phyloP scores from a whole-genome alignment of 768 basidiomycete species.

The Rhizopogon roseolus region DNA sequence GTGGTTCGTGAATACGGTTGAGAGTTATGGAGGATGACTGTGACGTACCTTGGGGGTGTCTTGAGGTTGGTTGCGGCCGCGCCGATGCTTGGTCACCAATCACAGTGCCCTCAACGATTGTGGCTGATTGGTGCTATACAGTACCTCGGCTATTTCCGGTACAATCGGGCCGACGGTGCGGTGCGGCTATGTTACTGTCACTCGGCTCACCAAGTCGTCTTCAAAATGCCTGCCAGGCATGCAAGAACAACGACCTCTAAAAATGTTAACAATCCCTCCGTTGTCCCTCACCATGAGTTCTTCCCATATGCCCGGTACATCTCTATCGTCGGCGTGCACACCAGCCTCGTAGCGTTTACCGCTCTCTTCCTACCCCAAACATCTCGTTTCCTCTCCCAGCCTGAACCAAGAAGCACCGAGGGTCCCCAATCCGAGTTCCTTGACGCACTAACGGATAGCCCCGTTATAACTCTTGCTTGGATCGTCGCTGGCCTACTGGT shows the following conservation, averaged over 20 bases:
- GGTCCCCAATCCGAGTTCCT: conserved; percentile 71
- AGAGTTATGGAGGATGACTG: background rate
- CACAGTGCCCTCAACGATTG: conserved; percentile 9
- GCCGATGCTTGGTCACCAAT: conserved; percentile 16
- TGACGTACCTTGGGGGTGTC: conserved; percentile 12
- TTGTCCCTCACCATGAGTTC: background rate
- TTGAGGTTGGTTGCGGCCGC: conserved; percentile 29
- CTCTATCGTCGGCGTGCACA: conserved; percentile 64
- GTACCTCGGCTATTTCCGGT: conserved; percentile 21
- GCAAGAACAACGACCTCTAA: background rate
- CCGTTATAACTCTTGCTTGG: conserved; percentile 53
- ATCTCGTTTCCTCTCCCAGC: conserved; percentile 37
- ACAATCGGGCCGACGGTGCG: too few relatives aligned
- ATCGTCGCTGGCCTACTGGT: conserved; percentile 48
- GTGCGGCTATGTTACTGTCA: too few relatives aligned
- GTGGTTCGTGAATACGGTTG: background rate
- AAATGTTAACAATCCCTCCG: background rate
- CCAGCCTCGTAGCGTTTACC: conserved; percentile 58
- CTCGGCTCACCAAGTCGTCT: too few relatives aligned
- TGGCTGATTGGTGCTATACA: conserved; percentile 28
- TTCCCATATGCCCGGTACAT: conserved; percentile 59
- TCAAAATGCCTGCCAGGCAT: conserved; percentile 1
- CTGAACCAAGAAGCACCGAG: conserved; percentile 35
- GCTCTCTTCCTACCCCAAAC: conserved; percentile 70
- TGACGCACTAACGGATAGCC: conserved; percentile 57